Percentiles rank a stretch among this genome's conserved stretches.
Conservation (phyloP, 305 asterid species). For the Fraxinus baroniana region DNA sequence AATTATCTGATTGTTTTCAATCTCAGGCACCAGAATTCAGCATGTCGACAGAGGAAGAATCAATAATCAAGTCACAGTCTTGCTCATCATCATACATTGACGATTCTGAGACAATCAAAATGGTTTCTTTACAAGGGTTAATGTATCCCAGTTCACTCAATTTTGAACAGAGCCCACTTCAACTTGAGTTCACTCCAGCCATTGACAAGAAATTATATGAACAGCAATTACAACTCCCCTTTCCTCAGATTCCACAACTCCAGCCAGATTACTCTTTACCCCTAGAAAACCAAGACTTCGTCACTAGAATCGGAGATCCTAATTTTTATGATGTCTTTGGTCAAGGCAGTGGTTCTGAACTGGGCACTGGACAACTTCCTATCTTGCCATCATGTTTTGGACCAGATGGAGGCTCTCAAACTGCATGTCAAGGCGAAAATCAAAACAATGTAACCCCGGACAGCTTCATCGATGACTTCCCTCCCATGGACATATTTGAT, state of each 20-base stretch:
- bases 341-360: constrained; percentile 24
- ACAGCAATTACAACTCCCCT: constrained; percentile 32
- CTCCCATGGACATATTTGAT: constrained; percentile 65
- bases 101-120: constrained; percentile 23
- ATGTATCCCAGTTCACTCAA: constrained; percentile 30
- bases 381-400: constrained; percentile 30
- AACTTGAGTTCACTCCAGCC: constrained; percentile 21
- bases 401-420: constrained; percentile 25
- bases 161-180: constrained; percentile 39
- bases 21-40: constrained; percentile 47
- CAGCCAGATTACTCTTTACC: constrained; percentile 38
- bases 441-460: constrained; percentile 31
- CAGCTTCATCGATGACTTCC: constrained; percentile 60
- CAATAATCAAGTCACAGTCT: constrained; percentile 27
- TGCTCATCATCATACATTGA: neutral
- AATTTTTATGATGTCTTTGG: constrained; percentile 50
- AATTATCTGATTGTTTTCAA: neutral
- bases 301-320: constrained; percentile 38
- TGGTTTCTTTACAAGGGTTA: constrained; percentile 39
- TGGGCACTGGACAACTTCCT: constrained; percentile 39
- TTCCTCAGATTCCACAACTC: constrained; percentile 35
- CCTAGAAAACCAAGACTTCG: constrained; percentile 42
- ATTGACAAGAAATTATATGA: constrained; percentile 28
- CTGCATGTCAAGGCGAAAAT: neutral
- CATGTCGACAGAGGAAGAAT: constrained; percentile 39